Evolutionary conservation across 805 yeast species (phyloP), one percentile per base, ranked within the genome.

Genomic region (Candida tallmaniae): DNA sequence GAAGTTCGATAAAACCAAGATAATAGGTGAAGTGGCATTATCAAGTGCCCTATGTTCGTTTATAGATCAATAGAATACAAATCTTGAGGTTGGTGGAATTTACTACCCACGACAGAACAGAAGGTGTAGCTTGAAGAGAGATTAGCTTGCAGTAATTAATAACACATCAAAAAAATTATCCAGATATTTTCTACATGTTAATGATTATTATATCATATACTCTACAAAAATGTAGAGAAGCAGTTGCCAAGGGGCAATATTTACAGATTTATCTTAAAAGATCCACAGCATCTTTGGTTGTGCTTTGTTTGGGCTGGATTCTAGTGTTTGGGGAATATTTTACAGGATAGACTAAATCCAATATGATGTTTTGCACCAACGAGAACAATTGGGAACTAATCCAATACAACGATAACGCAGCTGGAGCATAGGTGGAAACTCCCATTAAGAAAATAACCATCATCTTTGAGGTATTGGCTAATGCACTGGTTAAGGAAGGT

Each of bases 341-440:
- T 15, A 80, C 61, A 1, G 95, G 95, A 51, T 82, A 60, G 23
- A 68, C 56, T 46, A 65, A 61, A 50, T 89, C 93, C 50, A 90
- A 60, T 12, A 83, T 40, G 10, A 82, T 54, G 53, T 89, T 90
- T 48, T 90, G 97, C 0, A 74, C 41, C 39, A 85, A 60, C 2
- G 97, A 88, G 52, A 70, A 89, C 4, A 71, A 46, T 52, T 87
- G 89, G 0, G 96, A 87, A 29, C 90, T 78, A 20, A 86, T 70
- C 98, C 97, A 90, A 59, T 89, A 90, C n/a, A 87, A 53, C 0
- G 82, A 76, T 23, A 89, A 61, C 0, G 94, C 86, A 19, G 80
- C 65, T 0, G 97, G 95, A 0, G 95, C 94, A 48, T 88, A 93
- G 26, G 88, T 75, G 0, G 95, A 70, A 13, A 88, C 66, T 4